Conservation (phyloP, 306 rosid genomes). For the Pyrus bretschneideri region DNA sequence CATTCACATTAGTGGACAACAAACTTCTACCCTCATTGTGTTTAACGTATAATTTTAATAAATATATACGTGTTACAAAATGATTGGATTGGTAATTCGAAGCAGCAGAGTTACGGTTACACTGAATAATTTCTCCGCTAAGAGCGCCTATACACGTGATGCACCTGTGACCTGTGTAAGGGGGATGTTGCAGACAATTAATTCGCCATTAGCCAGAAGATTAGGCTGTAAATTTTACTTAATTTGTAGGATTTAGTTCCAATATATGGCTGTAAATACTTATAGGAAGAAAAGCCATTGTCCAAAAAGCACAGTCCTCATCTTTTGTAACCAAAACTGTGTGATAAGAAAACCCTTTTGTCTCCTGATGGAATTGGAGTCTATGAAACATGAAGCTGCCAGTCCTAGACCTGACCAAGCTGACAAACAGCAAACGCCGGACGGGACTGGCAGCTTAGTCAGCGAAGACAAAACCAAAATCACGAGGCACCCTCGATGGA, state of each 20-base stretch:
- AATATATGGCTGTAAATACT: background rate
- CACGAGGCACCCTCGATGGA: conserved; percentile 1
- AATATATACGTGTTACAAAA: background rate
- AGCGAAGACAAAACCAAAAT: background rate
- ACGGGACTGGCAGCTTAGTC: background rate
- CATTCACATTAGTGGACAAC: too few species aligned
- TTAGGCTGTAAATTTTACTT: background rate
- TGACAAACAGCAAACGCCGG: background rate
- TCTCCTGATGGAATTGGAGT: background rate
- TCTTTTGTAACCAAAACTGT: background rate
- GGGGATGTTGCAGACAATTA: background rate
- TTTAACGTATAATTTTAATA: background rate
- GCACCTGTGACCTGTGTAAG: background rate
- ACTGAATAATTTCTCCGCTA: background rate
- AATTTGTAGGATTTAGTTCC: background rate
- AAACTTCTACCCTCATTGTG: background rate
- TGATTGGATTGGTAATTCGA: background rate
- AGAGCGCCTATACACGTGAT: background rate
- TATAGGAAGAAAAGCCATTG: background rate
- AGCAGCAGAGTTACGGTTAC: background rate
- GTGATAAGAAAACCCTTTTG: background rate
- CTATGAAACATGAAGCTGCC: background rate
- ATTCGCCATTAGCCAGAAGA: background rate
- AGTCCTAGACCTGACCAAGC: background rate
- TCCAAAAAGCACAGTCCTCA: background rate